Percentiles rank a stretch among this genome's conserved stretches.
These are phyloP conservation scores for Naematelia encephala DNA, from an alignment of 768 basidiomycete species.

Conservation along the genomic window DNA sequence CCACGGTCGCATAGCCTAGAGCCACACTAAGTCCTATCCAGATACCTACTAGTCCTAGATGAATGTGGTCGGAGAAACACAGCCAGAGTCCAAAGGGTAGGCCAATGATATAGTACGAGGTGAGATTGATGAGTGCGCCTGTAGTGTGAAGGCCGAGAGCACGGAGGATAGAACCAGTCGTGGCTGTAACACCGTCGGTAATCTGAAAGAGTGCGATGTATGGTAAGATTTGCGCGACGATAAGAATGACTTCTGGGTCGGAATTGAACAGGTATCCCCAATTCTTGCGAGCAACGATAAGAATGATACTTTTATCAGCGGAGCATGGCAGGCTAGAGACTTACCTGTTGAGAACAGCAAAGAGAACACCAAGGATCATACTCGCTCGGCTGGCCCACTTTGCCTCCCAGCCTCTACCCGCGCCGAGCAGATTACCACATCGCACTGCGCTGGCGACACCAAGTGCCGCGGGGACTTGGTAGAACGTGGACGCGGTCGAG, in stretches of 20 bases:
- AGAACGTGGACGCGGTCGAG: conserved; percentile 57
- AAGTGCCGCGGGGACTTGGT: conserved; percentile 76
- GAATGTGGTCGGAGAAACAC: conserved; percentile 62
- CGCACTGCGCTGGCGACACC: conserved; percentile 81
- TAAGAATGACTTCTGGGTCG: conserved; percentile 59
- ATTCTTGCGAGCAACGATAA: conserved; percentile 57
- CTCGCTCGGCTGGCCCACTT: conserved; percentile 64
- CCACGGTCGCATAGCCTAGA: conserved; percentile 32
- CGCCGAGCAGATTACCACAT: conserved; percentile 82
- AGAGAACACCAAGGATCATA: conserved; percentile 62
- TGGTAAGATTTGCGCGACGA: conserved; percentile 69
- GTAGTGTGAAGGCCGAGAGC: conserved; percentile 72
- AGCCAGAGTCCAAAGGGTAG: conserved; percentile 72
- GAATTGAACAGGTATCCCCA: conserved; percentile 76
- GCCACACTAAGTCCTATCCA: conserved; percentile 69
- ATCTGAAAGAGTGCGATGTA: conserved; percentile 63
- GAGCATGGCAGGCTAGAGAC: conserved; percentile 45
- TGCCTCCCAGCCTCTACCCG: conserved; percentile 70
- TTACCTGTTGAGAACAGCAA: conserved; percentile 62
- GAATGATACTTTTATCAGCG: conserved; percentile 14
- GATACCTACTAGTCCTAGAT: conserved; percentile 66
- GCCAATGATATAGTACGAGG: conserved; percentile 76
- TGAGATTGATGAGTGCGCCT: conserved; percentile 76
- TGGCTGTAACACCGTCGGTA: conserved; percentile 70
- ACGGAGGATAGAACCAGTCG: conserved; percentile 73